These are phyloP conservation scores for Pleurozium schreberi DNA, from an alignment of 225 moss, liverwort and hornwort species.

Conservation along the genomic window DNA sequence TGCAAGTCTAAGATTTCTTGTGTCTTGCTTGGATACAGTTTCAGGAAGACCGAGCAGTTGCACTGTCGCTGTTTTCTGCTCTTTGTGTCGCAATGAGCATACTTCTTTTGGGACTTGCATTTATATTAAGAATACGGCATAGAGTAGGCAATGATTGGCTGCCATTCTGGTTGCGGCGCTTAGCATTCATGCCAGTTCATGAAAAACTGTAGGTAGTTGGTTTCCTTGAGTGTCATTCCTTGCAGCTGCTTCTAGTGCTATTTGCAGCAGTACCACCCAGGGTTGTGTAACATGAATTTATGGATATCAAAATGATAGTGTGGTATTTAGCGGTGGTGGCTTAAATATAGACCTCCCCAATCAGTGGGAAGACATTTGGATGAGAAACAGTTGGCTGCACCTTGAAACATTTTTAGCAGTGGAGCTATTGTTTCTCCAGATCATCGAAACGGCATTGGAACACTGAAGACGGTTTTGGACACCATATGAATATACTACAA, in stretches of 20 bases:
- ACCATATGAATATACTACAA: too few species aligned
- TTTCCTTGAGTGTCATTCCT: neutral
- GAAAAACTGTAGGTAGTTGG: conserved; percentile 26
- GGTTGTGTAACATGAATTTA: neutral
- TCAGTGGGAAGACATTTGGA: neutral
- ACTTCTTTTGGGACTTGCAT: conserved; percentile 11
- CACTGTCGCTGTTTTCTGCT: neutral
- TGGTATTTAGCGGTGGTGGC: neutral
- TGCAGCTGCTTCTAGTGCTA: neutral
- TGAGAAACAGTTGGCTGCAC: neutral
- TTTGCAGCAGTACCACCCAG: neutral
- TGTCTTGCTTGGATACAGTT: conserved; percentile 3
- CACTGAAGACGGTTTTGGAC: too few species aligned
- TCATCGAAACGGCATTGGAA: neutral
- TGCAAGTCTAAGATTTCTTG: neutral
- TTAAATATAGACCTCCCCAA: neutral
- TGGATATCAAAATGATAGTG: neutral
- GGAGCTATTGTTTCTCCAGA: neutral
- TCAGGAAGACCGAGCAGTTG: neutral
- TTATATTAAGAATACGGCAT: conserved; percentile 10
- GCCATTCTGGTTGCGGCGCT: conserved; percentile 31
- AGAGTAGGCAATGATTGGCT: conserved; percentile 28
- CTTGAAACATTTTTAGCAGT: neutral
- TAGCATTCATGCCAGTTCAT: conserved; percentile 29
- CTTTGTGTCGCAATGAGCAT: conserved; percentile 10